phyloP scores from a whole-genome alignment of 371 early-diverging fungal genomes.

The Mucor saturninus region DNA sequence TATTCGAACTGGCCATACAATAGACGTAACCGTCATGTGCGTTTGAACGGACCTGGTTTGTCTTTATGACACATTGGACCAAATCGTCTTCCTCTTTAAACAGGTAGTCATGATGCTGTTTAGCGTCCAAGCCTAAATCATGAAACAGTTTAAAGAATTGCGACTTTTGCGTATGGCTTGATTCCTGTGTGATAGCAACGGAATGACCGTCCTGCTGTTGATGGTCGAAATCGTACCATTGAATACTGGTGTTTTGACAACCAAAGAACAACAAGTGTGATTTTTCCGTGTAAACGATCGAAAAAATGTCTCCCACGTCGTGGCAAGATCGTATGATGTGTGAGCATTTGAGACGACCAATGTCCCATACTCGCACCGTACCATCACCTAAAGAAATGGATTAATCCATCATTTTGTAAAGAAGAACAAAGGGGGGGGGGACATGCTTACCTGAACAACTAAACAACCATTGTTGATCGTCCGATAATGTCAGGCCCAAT shows the following conservation, averaged over 20 bases:
- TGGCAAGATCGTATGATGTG: constrained; percentile 72
- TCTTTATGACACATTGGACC: constrained; percentile 60
- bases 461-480: constrained; percentile 60
- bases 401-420: background rate
- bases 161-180: constrained; percentile 21
- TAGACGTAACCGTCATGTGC: constrained; percentile 84
- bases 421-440: background rate
- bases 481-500: constrained; percentile 62
- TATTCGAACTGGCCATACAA: constrained; percentile 58
- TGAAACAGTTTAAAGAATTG: constrained; percentile 49
- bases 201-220: background rate
- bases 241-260: constrained; percentile 83
- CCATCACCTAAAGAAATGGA: constrained; percentile 60
- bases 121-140: constrained; percentile 20
- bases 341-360: constrained; percentile 57
- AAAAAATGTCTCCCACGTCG: constrained; percentile 78
- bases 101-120: constrained; percentile 8
- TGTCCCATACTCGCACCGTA: constrained; percentile 76
- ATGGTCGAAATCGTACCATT: constrained; percentile 70
- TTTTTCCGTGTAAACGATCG: constrained; percentile 61
- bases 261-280: constrained; percentile 70
- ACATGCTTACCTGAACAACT: constrained; percentile 66
- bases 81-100: constrained; percentile 43
- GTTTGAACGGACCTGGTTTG: constrained; percentile 59
- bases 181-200: background rate